Conservation (phyloP, 2,329 filamentous ascomycete species). For the Alternaria ethzedia region DNA sequence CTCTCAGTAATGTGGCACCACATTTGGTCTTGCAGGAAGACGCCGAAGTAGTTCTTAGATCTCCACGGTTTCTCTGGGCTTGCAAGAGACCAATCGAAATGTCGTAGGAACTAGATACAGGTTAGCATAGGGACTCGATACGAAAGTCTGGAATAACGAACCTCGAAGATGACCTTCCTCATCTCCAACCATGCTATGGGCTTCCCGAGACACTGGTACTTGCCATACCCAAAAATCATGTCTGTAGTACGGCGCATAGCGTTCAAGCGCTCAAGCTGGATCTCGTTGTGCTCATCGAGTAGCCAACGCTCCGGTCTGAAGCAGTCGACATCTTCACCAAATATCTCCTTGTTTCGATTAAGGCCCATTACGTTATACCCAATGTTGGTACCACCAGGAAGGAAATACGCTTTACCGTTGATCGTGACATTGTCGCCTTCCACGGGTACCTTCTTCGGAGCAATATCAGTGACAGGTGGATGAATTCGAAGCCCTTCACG, state of each 20-base stretch:
- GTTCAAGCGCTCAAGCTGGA: constrained; percentile 6
- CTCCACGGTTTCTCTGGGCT: constrained; percentile 29
- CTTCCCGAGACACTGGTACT: constrained; percentile 41
- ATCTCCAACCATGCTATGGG: constrained; percentile 43
- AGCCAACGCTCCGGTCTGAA: constrained; percentile 60
- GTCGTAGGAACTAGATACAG: constrained; percentile 17
- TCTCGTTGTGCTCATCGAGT: constrained; percentile 16
- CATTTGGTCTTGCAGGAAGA: constrained; percentile 29
- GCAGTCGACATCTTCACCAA: constrained; percentile 48
- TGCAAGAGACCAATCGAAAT: constrained; percentile 34
- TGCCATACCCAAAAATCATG: constrained; percentile 43
- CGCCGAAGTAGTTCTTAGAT: constrained; percentile 23
- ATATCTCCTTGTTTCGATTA: constrained; percentile 30
- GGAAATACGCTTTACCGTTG: constrained; percentile 23
- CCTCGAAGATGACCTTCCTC: constrained; percentile 51
- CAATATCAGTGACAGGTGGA: constrained; percentile 41
- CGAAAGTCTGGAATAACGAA: constrained; percentile 13
- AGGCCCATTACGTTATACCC: constrained; percentile 32
- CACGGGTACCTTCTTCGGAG: constrained; percentile 32
- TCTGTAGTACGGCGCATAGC: constrained; percentile 37
- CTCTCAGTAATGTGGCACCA: constrained; percentile 30
- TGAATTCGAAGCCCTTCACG: constrained; percentile 53
- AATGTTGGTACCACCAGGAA: constrained; percentile 38
- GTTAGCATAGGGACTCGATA: not conserved
- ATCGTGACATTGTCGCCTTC: constrained; percentile 34